phyloP scores from a whole-genome alignment of 169 alveolate genomes.

The Plasmodium relictum region DNA sequence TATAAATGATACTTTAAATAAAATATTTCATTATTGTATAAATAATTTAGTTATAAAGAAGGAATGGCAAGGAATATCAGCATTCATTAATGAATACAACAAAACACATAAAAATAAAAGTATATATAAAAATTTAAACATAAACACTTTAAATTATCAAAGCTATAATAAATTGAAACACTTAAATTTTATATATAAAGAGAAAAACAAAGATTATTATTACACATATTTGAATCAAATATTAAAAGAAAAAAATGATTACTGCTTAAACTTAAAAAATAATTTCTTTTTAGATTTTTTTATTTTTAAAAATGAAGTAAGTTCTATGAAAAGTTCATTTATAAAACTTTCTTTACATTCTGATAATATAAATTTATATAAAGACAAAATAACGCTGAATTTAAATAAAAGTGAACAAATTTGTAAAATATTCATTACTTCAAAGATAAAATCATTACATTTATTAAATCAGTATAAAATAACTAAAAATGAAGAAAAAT shows the following conservation, averaged over 20 bases:
- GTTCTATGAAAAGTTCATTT: constrained; percentile 69
- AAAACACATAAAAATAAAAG: neutral
- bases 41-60: constrained; percentile 27
- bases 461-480: constrained; percentile 43
- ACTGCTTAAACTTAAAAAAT: constrained; percentile 50
- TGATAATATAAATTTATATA: constrained; percentile 53
- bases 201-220: constrained; percentile 24
- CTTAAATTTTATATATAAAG: constrained; percentile 20
- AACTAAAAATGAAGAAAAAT: constrained; percentile 33
- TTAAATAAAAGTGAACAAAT: constrained; percentile 23
- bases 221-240: constrained; percentile 37
- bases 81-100: constrained; percentile 17
- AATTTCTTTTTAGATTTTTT: constrained; percentile 53
- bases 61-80: constrained; percentile 52
- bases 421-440: constrained; percentile 25
- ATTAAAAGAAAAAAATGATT: constrained; percentile 57
- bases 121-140: neutral
- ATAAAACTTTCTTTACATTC: constrained; percentile 37
- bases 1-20: constrained; percentile 25
- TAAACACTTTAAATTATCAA: constrained; percentile 12
- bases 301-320: constrained; percentile 21
- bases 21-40: constrained; percentile 33
- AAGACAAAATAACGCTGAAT: constrained; percentile 28
- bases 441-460: constrained; percentile 54
- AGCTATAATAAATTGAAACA: constrained; percentile 32